Evolutionary conservation across 257 asterid genomes (phyloP).

Genomic region (Nicotiana sylvestris): DNA sequence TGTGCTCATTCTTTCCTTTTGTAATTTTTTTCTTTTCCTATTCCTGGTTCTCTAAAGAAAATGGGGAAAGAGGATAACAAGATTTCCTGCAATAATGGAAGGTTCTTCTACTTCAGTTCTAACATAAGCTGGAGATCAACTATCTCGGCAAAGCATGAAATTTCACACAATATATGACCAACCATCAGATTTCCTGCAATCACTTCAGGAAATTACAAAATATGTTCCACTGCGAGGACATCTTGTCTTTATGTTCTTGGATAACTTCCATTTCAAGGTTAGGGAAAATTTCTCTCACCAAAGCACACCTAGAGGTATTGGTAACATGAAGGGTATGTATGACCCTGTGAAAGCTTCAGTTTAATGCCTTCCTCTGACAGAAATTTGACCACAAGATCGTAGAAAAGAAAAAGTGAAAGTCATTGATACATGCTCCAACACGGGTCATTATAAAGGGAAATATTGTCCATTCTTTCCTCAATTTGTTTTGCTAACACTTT

Average conservation of each 20-base stretch:
- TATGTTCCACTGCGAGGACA: neutral
- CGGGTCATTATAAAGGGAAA: neutral
- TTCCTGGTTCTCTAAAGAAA: neutral
- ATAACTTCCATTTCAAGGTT: neutral
- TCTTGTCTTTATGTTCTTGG: neutral
- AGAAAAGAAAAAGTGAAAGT: neutral
- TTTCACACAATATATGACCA: neutral
- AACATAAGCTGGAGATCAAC: neutral
- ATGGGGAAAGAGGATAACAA: neutral
- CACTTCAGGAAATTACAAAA: neutral
- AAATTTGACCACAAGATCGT: neutral
- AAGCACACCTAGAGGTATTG: neutral
- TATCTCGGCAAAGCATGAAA: neutral
- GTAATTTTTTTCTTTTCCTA: neutral
- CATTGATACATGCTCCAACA: neutral
- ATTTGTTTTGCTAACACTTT: neutral
- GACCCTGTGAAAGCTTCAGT: neutral
- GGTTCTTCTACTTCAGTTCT: neutral
- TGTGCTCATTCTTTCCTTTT: neutral
- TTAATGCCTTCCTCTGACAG: neutral
- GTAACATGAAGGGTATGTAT: neutral
- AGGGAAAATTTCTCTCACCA: neutral
- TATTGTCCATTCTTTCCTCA: neutral
- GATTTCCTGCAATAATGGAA: neutral
- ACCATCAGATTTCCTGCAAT: neutral